Evolutionary conservation across 306 rosid species (phyloP).

Genomic region (Dalbergia cochinchinensis): DNA sequence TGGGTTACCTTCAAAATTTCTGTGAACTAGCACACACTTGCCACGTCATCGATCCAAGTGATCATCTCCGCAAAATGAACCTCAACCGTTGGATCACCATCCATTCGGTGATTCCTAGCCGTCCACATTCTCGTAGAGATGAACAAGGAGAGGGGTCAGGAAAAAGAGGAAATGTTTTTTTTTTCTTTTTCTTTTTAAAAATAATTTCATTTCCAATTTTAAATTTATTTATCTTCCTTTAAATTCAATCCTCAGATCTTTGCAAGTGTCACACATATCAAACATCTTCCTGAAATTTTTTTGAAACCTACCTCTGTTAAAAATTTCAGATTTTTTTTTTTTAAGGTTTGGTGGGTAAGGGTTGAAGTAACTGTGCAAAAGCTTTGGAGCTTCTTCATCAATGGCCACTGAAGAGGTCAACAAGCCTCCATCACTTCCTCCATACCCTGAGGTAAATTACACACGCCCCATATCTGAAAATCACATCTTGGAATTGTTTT

Average conservation of each 20-base stretch:
- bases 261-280: conserved; percentile 48
- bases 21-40: conserved; percentile 32
- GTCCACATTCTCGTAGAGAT: conserved; percentile 51
- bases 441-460: conserved; percentile 79
- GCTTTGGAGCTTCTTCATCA: conserved; percentile 45
- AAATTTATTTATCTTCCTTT: conserved; percentile 49
- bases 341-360: not conserved
- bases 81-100: conserved; percentile 52
- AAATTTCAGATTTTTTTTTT: not conserved
- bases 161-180: conserved; percentile 33
- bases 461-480: not conserved
- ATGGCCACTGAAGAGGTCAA: conserved; percentile 84
- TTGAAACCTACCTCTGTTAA: conserved; percentile 24
- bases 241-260: conserved; percentile 57
- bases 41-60: conserved; percentile 78
- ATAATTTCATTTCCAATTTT: conserved; percentile 35
- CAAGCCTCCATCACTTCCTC: conserved; percentile 72
- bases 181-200: conserved; percentile 9
- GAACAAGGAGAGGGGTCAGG: conserved; percentile 29
- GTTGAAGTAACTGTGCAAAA: not conserved
- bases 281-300: conserved; percentile 36
- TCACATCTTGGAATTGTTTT: not conserved
- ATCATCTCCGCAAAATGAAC: not conserved
- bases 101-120: conserved; percentile 52
- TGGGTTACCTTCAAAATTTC: conserved; percentile 26